Base-by-base conservation (phyloP, 108 stramenopile species). In the Discostella stelligeroides region DNA sequence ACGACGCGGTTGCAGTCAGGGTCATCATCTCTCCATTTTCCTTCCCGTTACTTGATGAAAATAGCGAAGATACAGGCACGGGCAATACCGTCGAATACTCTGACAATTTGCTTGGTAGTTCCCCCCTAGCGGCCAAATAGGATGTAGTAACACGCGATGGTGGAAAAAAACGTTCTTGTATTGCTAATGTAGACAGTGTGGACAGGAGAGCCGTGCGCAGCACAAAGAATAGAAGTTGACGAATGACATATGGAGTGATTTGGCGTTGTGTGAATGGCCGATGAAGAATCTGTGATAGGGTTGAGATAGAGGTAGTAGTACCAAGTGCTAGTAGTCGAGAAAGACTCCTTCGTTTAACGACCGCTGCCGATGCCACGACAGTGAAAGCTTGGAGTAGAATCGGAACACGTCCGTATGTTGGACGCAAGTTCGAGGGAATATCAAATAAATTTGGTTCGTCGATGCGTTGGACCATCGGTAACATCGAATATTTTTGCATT, bases 381-480 rank as follows among this genome's bases (percentile, higher is more conserved):
- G 85, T 60, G 34, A 60, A 0, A 2, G 66, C 9, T 15, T 66
- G 30, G 6, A 80, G 56, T 12, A 79, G 25, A 1, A 46, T 23
- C 23, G 92, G 85, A 1, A 90, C 25, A 2, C 77, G 78, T 25
- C 72, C 79, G 57, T 92, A 92, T 14, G 64, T 76, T 1, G 83
- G 75, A 45, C 28, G 41, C 12, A 92, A 37, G 1, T 54, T 39
- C 4, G 57, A 28, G n/a, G 92, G 92, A 53, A 90, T 63, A 24
- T 84, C 45, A 57, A 79, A 86, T 15, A 92, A 73, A 59, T 77
- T 69, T 13, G 88, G 87, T 45, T 87, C 84, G 18, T 86, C 84
- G 37, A 51, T 57, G 65, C 29, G 28, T 42, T 49, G 38, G 25
- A 53, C 51, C 20, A 6, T 21, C 7, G 53, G 7, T 55, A 23